Evolutionary conservation across 208 protist genomes (phyloP).

Genomic region (Crithidia thermophila): DNA sequence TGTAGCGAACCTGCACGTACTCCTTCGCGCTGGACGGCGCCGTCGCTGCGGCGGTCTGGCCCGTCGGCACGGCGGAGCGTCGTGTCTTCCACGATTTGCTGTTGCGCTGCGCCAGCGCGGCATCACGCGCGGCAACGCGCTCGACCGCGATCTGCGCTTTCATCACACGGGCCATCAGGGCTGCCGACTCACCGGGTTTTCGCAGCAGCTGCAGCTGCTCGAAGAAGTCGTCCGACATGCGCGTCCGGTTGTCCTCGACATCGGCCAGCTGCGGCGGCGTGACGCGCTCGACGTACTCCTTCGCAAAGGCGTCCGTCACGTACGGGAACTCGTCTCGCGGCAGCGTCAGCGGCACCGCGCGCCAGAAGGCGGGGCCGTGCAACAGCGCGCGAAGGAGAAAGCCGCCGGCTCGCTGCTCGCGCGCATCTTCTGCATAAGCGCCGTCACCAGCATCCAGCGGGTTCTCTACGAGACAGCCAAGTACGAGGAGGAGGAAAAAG

Average conservation of each 20-base stretch:
- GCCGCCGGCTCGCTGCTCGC: constrained; percentile 4
- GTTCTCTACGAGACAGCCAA: constrained; percentile 15
- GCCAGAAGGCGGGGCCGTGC: constrained; percentile 9
- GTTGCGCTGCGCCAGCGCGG: neutral
- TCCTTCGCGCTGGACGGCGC: neutral
- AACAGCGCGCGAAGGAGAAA: constrained; percentile 1
- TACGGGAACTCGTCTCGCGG: constrained; percentile 2
- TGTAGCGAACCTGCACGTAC: constrained; percentile 15
- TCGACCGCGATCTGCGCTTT: constrained; percentile 7
- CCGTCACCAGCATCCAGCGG: constrained; percentile 17
- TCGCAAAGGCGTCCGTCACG: constrained; percentile 7
- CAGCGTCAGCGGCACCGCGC: constrained; percentile 5
- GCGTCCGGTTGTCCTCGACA: constrained; percentile 30
- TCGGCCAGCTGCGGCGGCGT: constrained; percentile 22
- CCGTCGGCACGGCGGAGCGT: neutral
- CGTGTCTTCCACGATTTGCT: constrained; percentile 19
- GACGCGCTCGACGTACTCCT: constrained; percentile 15
- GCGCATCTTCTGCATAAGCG: constrained; percentile 14
- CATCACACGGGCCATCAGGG: constrained; percentile 4
- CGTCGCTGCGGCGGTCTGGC: neutral
- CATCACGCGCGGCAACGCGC: constrained; percentile 12
- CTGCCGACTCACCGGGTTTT: constrained; percentile 8
- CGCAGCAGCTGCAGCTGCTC: constrained; percentile 39
- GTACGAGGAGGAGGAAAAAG: constrained; percentile 22
- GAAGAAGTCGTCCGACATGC: constrained; percentile 43